A percentile compares a stretch with the other conserved stretches of the same genome.
phyloP scores from a whole-genome alignment of 1,139 yeast species.

The Eremothecium cymbalariae region DNA sequence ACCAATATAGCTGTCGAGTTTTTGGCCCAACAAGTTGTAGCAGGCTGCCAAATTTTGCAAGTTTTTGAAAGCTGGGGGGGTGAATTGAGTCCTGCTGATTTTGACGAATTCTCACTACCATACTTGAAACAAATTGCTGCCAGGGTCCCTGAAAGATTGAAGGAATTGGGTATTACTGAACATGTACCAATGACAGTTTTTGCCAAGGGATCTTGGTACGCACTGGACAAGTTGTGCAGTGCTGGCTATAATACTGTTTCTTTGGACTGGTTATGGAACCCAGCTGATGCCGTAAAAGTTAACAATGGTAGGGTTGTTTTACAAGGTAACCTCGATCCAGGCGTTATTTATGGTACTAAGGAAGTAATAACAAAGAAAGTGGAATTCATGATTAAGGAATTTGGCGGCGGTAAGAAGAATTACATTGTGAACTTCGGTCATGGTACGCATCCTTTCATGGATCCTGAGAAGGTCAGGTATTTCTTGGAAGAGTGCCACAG shows the following conservation, averaged over 20 bases:
- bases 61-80: constrained; percentile 98
- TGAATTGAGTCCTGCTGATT: constrained; percentile 84
- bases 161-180: constrained; percentile 62
- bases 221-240: constrained; percentile 74
- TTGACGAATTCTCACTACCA: constrained; percentile 80
- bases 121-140: constrained; percentile 70
- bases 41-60: constrained; percentile 97
- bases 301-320: constrained; percentile 72
- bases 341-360: constrained; percentile 81
- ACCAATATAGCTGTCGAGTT: constrained; percentile 90
- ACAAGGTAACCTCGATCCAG: constrained; percentile 96
- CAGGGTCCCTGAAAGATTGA: constrained; percentile 59
- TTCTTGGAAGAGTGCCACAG: constrained; percentile 85
- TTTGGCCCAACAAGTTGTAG: constrained; percentile 87
- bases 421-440: constrained; percentile 95
- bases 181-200: constrained; percentile 81
- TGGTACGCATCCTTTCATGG: constrained; percentile 96
- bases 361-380: constrained; percentile 75
- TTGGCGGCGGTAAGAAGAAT: constrained; percentile 84
- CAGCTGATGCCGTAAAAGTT: constrained; percentile 75
- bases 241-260: constrained; percentile 85
- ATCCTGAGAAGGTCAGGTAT: constrained; percentile 76
- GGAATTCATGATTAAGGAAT: constrained; percentile 78
- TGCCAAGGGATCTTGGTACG: constrained; percentile 98
- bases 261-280: constrained; percentile 85